Conservation (phyloP, 768 basidiomycete species). For the Auriscalpium microsporum region DNA sequence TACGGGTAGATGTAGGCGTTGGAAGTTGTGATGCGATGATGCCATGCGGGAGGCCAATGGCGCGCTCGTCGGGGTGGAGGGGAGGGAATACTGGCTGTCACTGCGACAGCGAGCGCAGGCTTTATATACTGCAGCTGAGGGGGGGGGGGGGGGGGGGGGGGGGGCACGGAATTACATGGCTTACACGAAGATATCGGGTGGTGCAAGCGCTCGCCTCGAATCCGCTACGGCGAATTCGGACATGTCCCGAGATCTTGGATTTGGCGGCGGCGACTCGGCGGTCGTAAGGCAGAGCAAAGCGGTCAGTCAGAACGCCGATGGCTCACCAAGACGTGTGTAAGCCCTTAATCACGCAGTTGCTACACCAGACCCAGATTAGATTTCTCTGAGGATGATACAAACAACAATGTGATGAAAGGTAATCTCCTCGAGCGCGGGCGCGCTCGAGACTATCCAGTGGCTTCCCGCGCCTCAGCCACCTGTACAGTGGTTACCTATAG, state of each 20-base stretch:
- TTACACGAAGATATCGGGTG: slow-evolving; percentile 5
- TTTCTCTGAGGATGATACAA: too few relatives aligned
- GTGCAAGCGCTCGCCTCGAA: slow-evolving; percentile 7
- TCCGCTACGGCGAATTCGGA: slow-evolving; percentile 11
- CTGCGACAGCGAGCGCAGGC: not conserved
- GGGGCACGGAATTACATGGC: slow-evolving; percentile 4
- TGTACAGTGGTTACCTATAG: too few relatives aligned
- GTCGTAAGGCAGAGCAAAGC: too few relatives aligned
- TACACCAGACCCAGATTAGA: too few relatives aligned
- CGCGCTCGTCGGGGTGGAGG: not conserved
- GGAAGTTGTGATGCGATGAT: not conserved
- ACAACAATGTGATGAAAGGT: too few relatives aligned
- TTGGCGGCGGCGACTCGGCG: not conserved
- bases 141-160: too few relatives aligned
- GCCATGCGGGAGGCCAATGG: not conserved
- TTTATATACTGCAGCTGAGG: slow-evolving; percentile 9
- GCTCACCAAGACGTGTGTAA: not conserved
- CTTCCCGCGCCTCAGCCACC: too few relatives aligned
- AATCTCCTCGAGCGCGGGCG: too few relatives aligned
- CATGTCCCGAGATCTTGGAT: slow-evolving; percentile 9
- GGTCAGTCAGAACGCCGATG: not conserved
- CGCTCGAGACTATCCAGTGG: too few relatives aligned
- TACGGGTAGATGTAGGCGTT: not conserved
- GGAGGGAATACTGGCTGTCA: not conserved
- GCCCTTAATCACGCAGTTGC: too few relatives aligned